A percentile compares a stretch with the other conserved stretches of the same genome.
phyloP scores from a whole-genome alignment of 2,329 filamentous ascomycete genomes.

The Colletotrichum nymphaeae region DNA sequence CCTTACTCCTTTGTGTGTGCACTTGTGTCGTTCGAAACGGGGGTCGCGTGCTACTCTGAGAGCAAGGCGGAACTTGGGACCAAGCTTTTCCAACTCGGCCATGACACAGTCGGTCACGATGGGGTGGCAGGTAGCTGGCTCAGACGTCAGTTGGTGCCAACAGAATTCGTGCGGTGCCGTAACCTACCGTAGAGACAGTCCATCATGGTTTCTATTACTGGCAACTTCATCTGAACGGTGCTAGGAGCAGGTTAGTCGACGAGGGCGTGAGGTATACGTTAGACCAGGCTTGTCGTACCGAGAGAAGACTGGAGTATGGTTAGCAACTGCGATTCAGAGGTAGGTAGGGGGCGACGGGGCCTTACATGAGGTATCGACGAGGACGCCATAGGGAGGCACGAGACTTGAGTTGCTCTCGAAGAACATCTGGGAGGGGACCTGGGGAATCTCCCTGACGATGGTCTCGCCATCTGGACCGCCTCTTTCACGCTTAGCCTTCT shows the following conservation, averaged over 20 bases:
- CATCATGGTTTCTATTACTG: slow-evolving; percentile 90
- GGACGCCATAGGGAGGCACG: slow-evolving; percentile 82
- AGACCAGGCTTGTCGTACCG: neutral
- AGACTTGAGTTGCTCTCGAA: slow-evolving; percentile 90
- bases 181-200: slow-evolving; percentile 77
- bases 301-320: neutral
- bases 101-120: slow-evolving; percentile 78
- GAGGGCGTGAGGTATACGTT: neutral
- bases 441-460: slow-evolving; percentile 72
- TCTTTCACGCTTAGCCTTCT: slow-evolving; percentile 68
- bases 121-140: slow-evolving; percentile 81
- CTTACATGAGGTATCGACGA: slow-evolving; percentile 73
- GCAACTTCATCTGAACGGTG: slow-evolving; percentile 90
- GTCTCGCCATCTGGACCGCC: slow-evolving; percentile 63
- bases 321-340: neutral
- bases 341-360: neutral
- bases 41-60: slow-evolving; percentile 89
- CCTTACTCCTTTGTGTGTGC: slow-evolving; percentile 83
- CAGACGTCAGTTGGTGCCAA: neutral
- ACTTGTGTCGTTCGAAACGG: slow-evolving; percentile 85
- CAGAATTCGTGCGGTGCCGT: neutral
- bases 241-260: neutral
- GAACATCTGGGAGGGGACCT: slow-evolving; percentile 86
- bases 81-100: slow-evolving; percentile 8
- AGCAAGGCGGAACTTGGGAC: slow-evolving; percentile 88